These are phyloP conservation scores for Noccaea bulbosa DNA, from an alignment of 345 rosid genomes.

Conservation along the genomic window DNA sequence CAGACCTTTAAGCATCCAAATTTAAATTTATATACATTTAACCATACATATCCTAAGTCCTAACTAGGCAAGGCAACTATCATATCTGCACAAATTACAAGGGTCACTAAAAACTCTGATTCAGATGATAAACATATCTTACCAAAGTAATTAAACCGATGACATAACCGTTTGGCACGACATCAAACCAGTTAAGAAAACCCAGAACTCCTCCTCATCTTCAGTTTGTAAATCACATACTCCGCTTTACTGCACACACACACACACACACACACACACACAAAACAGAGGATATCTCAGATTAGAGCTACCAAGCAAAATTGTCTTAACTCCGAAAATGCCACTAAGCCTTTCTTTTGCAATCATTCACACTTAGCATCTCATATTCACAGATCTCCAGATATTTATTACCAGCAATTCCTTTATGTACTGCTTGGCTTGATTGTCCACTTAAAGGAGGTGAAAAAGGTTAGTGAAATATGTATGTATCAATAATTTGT, in stretches of 20 bases:
- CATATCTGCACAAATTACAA: conserved; percentile 15
- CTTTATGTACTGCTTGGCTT: conserved; percentile 82
- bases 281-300: conserved; percentile 4
- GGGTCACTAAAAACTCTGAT: neutral
- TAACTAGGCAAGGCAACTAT: neutral
- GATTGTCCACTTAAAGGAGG: conserved; percentile 75
- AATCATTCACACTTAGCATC: neutral
- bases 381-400: neutral
- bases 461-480: conserved; percentile 64
- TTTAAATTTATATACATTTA: conserved; percentile 25
- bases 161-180: conserved; percentile 26
- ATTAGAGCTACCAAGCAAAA: conserved; percentile 4
- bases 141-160: conserved; percentile 33
- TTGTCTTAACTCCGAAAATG: neutral
- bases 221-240: conserved; percentile 82
- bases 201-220: conserved; percentile 32
- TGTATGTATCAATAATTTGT: neutral
- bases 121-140: neutral
- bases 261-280: neutral
- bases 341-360: neutral
- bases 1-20: neutral
- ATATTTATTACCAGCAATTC: conserved; percentile 65
- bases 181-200: conserved; percentile 16
- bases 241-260: conserved; percentile 64
- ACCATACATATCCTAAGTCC: conserved; percentile 6